Percentiles rank a stretch among this genome's conserved stretches.
Conservation (phyloP, 31 red algal genomes). For the Odonthalia washingtoniensis region DNA sequence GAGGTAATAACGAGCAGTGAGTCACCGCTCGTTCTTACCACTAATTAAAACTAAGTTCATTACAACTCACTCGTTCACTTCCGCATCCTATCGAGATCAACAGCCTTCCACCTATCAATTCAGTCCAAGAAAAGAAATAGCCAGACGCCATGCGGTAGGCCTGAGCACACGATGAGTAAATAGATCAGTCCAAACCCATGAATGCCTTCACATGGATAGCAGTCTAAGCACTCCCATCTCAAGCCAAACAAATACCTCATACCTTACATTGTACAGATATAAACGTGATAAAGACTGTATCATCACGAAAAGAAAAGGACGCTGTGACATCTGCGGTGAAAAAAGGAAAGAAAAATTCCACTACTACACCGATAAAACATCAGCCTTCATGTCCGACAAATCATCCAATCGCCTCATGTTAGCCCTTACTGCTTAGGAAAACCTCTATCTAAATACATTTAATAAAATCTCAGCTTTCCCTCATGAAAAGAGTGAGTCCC, state of each 20-base stretch:
- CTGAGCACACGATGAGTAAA: constrained; percentile 34
- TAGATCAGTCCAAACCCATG: constrained; percentile 9
- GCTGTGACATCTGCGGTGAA: constrained; percentile 38
- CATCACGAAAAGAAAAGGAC: constrained; percentile 17
- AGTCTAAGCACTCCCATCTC: too few species aligned
- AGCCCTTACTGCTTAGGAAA: not conserved
- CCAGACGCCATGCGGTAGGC: constrained; percentile 3
- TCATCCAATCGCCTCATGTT: constrained; percentile 34
- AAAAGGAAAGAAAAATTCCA: constrained; percentile 41
- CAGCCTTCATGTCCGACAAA: constrained; percentile 27
- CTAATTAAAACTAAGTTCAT: not conserved
- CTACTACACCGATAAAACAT: constrained; percentile 19
- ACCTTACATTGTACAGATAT: constrained; percentile 38
- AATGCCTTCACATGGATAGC: too few species aligned
- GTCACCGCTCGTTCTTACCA: not conserved
- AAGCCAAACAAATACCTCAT: not conserved
- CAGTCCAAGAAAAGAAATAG: not conserved
- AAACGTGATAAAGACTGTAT: not conserved
- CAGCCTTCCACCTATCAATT: not conserved
- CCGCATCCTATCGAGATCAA: not conserved
- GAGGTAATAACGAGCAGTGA: too few species aligned
- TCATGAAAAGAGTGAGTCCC: constrained; percentile 4
- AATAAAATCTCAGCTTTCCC: constrained; percentile 36
- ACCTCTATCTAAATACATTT: not conserved
- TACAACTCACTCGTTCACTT: not conserved